These are phyloP conservation scores for Blepharisma stoltei DNA, from an alignment of 73 alveolate species.

Conservation along the genomic window DNA sequence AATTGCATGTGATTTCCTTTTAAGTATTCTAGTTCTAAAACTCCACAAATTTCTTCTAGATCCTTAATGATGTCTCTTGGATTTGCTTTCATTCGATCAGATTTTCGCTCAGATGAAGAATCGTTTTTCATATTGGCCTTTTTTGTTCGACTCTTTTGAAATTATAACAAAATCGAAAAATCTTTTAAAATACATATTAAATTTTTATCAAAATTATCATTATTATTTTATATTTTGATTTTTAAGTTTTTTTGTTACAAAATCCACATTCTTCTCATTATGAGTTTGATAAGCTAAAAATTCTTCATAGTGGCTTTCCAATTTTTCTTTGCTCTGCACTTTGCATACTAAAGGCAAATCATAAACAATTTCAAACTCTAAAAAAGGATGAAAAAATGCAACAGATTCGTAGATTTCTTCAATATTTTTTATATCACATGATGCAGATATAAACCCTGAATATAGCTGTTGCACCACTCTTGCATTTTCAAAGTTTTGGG, in stretches of 20 bases:
- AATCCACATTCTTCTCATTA: constrained; percentile 39
- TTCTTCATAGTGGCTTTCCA: constrained; percentile 48
- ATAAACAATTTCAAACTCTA: constrained; percentile 37
- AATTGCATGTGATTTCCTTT: no score
- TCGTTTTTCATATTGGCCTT: no score
- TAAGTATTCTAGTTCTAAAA: no score
- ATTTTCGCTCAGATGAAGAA: no score
- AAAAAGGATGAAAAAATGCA: constrained; percentile 33
- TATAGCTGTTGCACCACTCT: constrained; percentile 9
- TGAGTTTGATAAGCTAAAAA: constrained; percentile 49
- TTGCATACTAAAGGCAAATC: constrained; percentile 31
- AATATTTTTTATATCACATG: constrained; percentile 15
- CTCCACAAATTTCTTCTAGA: no score
- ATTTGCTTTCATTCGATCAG: no score
- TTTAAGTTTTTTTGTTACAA: constrained; percentile 36
- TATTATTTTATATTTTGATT: not conserved
- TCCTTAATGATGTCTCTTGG: no score
- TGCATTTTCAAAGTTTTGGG: constrained; percentile 29
- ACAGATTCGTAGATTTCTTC: constrained; percentile 13
- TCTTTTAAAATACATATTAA: no score
- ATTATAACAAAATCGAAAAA: no score
- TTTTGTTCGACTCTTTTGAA: no score
- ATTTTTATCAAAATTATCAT: no score
- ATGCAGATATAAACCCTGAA: not conserved
- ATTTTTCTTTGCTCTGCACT: constrained; percentile 34